Evolutionary conservation across 371 early-diverging fungal genomes (phyloP).

Genomic region (Rhizopus delemar): DNA sequence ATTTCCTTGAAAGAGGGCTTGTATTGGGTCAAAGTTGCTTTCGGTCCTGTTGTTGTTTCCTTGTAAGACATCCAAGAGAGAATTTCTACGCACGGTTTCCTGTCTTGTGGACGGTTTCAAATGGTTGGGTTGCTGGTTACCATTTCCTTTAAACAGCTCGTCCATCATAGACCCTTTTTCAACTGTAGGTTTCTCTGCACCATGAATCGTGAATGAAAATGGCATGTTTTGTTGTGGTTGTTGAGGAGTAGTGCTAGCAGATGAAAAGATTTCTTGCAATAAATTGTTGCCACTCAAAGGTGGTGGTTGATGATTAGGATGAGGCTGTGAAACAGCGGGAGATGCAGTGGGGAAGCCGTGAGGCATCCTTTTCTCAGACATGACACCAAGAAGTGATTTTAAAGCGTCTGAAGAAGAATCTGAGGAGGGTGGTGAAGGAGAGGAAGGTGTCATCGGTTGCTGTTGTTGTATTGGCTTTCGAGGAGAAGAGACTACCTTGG

Average conservation of each 20-base stretch:
- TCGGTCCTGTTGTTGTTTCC: conserved; percentile 6
- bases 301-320: conserved; percentile 23
- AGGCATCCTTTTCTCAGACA: background rate
- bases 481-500: conserved; percentile 10
- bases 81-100: conserved; percentile 27
- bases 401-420: conserved; percentile 23
- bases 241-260: conserved; percentile 7
- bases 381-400: conserved; percentile 34
- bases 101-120: conserved; percentile 8
- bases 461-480: conserved; percentile 9
- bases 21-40: conserved; percentile 1
- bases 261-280: conserved; percentile 18
- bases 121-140: background rate
- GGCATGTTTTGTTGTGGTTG: conserved; percentile 2
- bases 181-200: background rate
- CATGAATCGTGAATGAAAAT: background rate
- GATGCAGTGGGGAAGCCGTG: conserved; percentile 11
- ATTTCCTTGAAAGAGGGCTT: conserved; percentile 10
- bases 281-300: conserved; percentile 7
- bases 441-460: conserved; percentile 6
- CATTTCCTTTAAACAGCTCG: conserved; percentile 17
- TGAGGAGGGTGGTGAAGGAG: conserved; percentile 10
- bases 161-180: conserved; percentile 20
- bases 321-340: conserved; percentile 20
- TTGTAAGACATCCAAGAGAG: conserved; percentile 24